Base-by-base conservation (phyloP, 1,284 basidiomycete genomes). In the Boletus hoseneyae region DNA sequence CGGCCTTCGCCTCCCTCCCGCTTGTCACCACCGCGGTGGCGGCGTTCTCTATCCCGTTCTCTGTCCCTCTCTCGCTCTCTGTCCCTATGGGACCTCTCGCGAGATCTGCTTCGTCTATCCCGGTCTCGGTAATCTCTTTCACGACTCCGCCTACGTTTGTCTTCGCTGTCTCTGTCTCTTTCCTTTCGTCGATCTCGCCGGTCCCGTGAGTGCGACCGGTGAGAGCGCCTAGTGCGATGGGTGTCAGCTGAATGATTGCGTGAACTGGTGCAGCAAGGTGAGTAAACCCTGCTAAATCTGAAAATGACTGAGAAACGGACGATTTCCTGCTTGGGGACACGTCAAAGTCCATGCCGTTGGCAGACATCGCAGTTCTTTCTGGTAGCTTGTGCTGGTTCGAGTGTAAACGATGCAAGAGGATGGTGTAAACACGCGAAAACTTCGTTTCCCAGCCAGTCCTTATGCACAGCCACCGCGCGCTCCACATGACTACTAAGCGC, bases 201-300 rank as follows among this genome's bases (percentile, higher is more conserved):
- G 52, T 79, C 77, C 37, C 70, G 70, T 33, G 87, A 89, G 45
- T 71, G 70, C 19, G 88, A 90, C 53, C 81, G 76, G 60, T 87
- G 85, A 38, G 87, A 90, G 52, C 77, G 77, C 57, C 75, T 77
- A 30, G 85, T 87, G 42, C 78, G 79, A 56, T 81, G 78, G 18
- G 86, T 89, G 62, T 88, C 87, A 37, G 80, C 80, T 12, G 86
- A 89, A 63, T 79, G 79, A 62, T 83, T 83, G 56, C 83, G 80
- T 57, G 83, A 82, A 47, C 83, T 86, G 49, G 42, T 38, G 47
- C 27, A 45, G 16, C 37, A 47, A n/a, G 30, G 42, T 64, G 5
- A 65, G 53, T 13, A 46, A 56, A 12, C 19, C 11, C 16, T 30
- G 15, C 39, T 32, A 45, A 36, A 18, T 51, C 46, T 30, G 32